Conservation (phyloP, 345 rosid species). For the Arabis hirsuta region DNA sequence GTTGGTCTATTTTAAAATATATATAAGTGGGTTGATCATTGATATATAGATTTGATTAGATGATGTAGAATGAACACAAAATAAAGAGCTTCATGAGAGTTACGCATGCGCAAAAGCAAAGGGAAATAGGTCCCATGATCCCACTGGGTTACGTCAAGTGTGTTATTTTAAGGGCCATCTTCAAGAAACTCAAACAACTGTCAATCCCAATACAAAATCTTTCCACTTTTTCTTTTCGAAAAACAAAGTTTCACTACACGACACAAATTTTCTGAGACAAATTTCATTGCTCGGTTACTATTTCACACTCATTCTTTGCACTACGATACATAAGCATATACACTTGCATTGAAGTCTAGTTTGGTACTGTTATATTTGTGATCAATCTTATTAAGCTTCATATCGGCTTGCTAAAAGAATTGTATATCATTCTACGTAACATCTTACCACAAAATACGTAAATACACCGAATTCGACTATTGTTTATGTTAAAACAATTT, state of each 20-base stretch:
- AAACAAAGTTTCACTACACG: slow-evolving; percentile 11
- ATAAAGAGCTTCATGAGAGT: slow-evolving; percentile 33
- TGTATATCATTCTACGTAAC: too few species aligned
- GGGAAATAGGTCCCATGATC: slow-evolving; percentile 26
- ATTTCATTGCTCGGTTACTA: neutral
- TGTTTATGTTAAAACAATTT: too few species aligned
- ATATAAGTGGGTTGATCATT: slow-evolving; percentile 16
- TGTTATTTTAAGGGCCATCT: slow-evolving; percentile 28
- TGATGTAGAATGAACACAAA: slow-evolving; percentile 10
- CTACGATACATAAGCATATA: neutral
- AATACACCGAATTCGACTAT: too few species aligned
- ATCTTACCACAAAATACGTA: too few species aligned
- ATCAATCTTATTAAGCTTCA: too few species aligned
- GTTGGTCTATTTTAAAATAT: slow-evolving; percentile 16
- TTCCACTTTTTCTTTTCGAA: neutral
- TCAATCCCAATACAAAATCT: slow-evolving; percentile 16
- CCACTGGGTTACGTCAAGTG: slow-evolving; percentile 40
- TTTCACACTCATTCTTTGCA: slow-evolving; percentile 4
- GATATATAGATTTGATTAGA: slow-evolving; percentile 20
- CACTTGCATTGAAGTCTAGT: neutral
- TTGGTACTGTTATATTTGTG: neutral
- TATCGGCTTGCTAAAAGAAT: too few species aligned
- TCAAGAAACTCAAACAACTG: slow-evolving; percentile 24
- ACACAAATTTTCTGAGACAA: neutral
- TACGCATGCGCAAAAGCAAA: slow-evolving; percentile 44